Conservation (phyloP, 2,329 filamentous ascomycete species). For the Claviceps sorghi region DNA sequence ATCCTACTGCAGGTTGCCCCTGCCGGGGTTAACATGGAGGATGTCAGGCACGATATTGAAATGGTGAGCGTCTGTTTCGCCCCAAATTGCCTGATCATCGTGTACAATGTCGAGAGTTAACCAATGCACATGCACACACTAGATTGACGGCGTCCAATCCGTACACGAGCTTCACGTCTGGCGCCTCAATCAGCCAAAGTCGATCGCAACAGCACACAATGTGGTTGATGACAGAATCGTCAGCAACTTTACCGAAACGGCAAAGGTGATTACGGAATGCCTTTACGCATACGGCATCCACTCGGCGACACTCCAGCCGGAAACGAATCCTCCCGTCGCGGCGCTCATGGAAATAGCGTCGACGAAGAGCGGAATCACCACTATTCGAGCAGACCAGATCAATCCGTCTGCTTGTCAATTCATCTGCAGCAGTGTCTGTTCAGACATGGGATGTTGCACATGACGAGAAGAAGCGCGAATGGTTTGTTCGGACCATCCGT, state of each 20-base stretch:
- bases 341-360: conserved; percentile 4
- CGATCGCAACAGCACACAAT: conserved; percentile 55
- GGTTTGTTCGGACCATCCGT: not conserved
- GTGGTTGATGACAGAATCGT: conserved; percentile 44
- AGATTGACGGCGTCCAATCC: conserved; percentile 51
- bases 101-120: not conserved
- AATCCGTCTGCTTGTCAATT: conserved; percentile 30
- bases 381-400: conserved; percentile 11
- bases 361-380: conserved; percentile 6
- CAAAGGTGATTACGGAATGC: conserved; percentile 50
- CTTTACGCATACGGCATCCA: conserved; percentile 62
- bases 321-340: conserved; percentile 18
- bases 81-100: too few species aligned
- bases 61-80: conserved; percentile 24
- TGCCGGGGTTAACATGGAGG: conserved; percentile 39
- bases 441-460: conserved; percentile 35
- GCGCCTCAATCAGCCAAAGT: conserved; percentile 55
- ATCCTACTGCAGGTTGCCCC: conserved; percentile 58
- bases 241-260: conserved; percentile 42
- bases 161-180: conserved; percentile 64
- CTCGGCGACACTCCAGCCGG: conserved; percentile 56
- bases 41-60: conserved; percentile 56
- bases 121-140: not conserved
- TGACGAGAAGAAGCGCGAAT: not conserved
- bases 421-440: conserved; percentile 35